Evolutionary conservation across 2,329 filamentous ascomycete species (phyloP).

Genomic region (Ophiosphaerella korrae): DNA sequence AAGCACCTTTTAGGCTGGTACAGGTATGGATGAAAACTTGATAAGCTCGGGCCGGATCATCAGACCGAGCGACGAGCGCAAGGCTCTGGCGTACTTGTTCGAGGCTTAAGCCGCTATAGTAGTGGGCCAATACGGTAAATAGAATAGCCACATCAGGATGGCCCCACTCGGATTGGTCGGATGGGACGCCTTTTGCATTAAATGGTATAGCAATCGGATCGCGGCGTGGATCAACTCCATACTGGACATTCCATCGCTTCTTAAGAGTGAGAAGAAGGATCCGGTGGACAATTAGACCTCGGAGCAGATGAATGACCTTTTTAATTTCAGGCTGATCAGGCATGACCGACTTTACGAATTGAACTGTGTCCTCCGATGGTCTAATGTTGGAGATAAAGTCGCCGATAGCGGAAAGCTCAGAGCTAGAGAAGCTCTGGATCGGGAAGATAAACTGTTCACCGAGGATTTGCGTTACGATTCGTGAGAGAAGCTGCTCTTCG

Average conservation of each 20-base stretch:
- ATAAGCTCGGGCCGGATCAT: conserved; percentile 64
- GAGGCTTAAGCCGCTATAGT: conserved; percentile 62
- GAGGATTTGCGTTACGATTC: conserved; percentile 40
- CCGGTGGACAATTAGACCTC: conserved; percentile 65
- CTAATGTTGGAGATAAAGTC: conserved; percentile 39
- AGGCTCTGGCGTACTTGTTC: conserved; percentile 59
- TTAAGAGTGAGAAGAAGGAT: conserved; percentile 65
- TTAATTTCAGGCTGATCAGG: conserved; percentile 50
- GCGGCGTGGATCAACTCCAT: conserved; percentile 52
- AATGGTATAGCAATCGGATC: conserved; percentile 68
- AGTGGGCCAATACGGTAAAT: conserved; percentile 61
- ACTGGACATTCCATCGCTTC: conserved; percentile 72
- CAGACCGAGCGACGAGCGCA: conserved; percentile 58
- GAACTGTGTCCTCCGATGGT: conserved; percentile 15
- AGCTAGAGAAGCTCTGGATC: conserved; percentile 30
- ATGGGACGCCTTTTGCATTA: conserved; percentile 66
- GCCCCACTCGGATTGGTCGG: conserved; percentile 68
- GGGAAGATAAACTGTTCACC: conserved; percentile 33
- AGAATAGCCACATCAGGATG: conserved; percentile 64
- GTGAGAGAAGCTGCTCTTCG: conserved; percentile 32
- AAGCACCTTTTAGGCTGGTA: too few relatives aligned
- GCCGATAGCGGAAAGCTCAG: conserved; percentile 32
- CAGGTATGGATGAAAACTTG: too few relatives aligned
- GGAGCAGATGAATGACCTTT: conserved; percentile 59
- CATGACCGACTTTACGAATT: conserved; percentile 35